phyloP scores from a whole-genome alignment of 345 rosid genomes.

The Hypericum androsaemum region DNA sequence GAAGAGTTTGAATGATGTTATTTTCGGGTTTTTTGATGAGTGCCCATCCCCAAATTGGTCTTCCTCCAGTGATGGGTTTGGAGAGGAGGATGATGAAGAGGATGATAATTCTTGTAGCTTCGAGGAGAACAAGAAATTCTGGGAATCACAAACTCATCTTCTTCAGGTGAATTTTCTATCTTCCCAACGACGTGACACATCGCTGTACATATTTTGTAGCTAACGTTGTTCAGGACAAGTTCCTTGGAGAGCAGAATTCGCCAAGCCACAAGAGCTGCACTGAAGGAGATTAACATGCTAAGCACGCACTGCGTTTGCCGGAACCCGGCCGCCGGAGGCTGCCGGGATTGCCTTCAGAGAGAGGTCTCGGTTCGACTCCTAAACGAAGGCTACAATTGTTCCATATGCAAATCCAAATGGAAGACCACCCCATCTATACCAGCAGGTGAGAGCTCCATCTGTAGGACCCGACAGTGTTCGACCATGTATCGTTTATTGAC shows the following conservation, averaged over 20 bases:
- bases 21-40: slow-evolving; percentile 37
- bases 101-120: slow-evolving; percentile 16
- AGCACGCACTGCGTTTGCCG: slow-evolving; percentile 42
- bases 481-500: too few species aligned
- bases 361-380: slow-evolving; percentile 46
- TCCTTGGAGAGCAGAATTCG: slow-evolving; percentile 58
- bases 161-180: slow-evolving; percentile 43
- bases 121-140: slow-evolving; percentile 47
- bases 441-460: slow-evolving; percentile 33
- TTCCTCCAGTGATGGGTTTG: slow-evolving; percentile 9
- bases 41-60: slow-evolving; percentile 9
- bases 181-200: background rate
- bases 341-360: slow-evolving; percentile 51
- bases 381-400: slow-evolving; percentile 43
- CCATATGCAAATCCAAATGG: slow-evolving; percentile 77
- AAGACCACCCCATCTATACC: slow-evolving; percentile 54
- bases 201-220: slow-evolving; percentile 28
- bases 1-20: slow-evolving; percentile 37
- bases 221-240: slow-evolving; percentile 49
- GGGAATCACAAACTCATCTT: slow-evolving; percentile 64
- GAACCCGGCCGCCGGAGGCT: slow-evolving; percentile 31
- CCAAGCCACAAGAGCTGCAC: slow-evolving; percentile 46
- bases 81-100: slow-evolving; percentile 17
- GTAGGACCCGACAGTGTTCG: background rate
- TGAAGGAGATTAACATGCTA: slow-evolving; percentile 26